Base-by-base conservation (phyloP, 2,329 filamentous ascomycete species). In the Exophiala mesophila region DNA sequence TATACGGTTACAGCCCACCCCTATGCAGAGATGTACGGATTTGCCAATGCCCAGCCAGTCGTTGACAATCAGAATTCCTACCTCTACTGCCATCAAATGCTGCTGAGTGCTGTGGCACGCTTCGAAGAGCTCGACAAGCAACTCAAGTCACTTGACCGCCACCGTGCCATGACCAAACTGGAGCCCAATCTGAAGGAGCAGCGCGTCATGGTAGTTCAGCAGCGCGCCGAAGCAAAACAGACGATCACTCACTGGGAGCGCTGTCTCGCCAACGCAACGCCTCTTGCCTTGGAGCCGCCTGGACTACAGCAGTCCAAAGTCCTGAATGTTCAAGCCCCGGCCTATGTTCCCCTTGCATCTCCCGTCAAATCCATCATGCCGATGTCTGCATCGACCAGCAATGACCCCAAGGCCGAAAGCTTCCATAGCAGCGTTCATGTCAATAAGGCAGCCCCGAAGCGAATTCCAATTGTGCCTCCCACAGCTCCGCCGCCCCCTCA, bases 401-500 rank as follows among this genome's bases (percentile, higher is more conserved):
- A n/a, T 15, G 24, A 21, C 16, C 12, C 34, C 10, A 23, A 35
- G 4, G 16, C 26, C 12, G 38, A 35, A 13, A 34, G 20, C 7
- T 10, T 17, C 9, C n/a, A 16, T 21, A 35, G 18, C 35, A 44
- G 13, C 24, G 20, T 19, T 31, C 33, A 8, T 24, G n/a, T 21
- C 30, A 15, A 36, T 30, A 44, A 43, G 31, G 40, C 34, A 23
- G 35, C 35, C 19, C 39, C 30, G 32, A 41, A 37, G 31, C 33
- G 39, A 4, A 56, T 56, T 39, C 53, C 53, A 15, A 56, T 56
- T 24, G 45, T 54, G n/a, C 42, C 49, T 19, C 53, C 52, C 36
- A 52, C 47, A 29, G 19, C 30, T 12, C 15, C 40, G 12, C 36
- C 36, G 6, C 33, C 47, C 5, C 24, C n/a, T n/a, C n/a, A n/a